Evolutionary conservation across 163 green algal species (phyloP).

Genomic region (Coccomyxa subellipsoidea): DNA sequence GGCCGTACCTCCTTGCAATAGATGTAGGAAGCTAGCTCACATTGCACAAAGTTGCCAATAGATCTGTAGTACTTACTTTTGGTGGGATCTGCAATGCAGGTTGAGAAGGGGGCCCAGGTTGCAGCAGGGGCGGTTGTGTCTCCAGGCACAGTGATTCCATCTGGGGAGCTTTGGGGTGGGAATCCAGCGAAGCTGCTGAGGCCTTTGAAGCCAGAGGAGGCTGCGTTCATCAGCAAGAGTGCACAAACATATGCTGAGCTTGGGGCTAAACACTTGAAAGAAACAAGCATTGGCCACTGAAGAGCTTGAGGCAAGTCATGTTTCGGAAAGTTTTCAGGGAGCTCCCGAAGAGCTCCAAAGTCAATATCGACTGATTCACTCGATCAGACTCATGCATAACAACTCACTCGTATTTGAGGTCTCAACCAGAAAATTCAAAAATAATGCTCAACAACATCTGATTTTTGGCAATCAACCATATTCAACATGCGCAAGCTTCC

Average conservation of each 20-base stretch:
- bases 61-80: neutral
- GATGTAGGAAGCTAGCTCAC: neutral
- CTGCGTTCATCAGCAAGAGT: conserved; percentile 71
- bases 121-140: conserved; percentile 90
- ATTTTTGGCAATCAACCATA: too few species aligned
- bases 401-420: too few species aligned
- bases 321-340: too few species aligned
- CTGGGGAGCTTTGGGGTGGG: conserved; percentile 86
- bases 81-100: conserved; percentile 12
- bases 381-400: too few species aligned
- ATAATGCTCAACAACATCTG: too few species aligned
- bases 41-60: neutral
- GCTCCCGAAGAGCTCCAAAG: too few species aligned
- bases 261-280: conserved; percentile 39
- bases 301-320: neutral
- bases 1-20: neutral
- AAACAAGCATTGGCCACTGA: neutral
- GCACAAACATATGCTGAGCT: conserved; percentile 77
- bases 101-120: conserved; percentile 87
- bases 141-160: conserved; percentile 62
- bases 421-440: too few species aligned
- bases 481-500: too few species aligned
- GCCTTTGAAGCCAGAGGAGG: conserved; percentile 78
- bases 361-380: too few species aligned
- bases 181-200: conserved; percentile 85